Evolutionary conservation across 305 asterid genomes (phyloP).

Genomic region (Fraxinus sp.): DNA sequence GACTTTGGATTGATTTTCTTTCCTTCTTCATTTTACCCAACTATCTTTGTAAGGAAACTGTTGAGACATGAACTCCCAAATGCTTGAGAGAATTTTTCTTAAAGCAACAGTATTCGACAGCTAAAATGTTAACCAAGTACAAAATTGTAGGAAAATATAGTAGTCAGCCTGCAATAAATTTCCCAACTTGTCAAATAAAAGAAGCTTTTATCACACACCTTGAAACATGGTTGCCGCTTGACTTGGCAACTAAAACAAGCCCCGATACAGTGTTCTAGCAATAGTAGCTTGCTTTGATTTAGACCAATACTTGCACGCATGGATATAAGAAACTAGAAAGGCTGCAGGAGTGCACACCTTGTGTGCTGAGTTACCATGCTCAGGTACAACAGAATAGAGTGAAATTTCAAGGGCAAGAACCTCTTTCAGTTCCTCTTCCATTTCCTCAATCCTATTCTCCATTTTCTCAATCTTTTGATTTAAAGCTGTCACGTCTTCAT

Average conservation of each 20-base stretch:
- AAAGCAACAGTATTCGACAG: slow-evolving; percentile 75
- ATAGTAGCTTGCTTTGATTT: slow-evolving; percentile 71
- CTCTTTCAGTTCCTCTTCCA: slow-evolving; percentile 84
- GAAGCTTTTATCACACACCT: slow-evolving; percentile 45
- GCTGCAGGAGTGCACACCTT: slow-evolving; percentile 91
- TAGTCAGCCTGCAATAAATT: not conserved
- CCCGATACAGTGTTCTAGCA: slow-evolving; percentile 77
- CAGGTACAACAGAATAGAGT: slow-evolving; percentile 85
- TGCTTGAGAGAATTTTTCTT: slow-evolving; percentile 73
- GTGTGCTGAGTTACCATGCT: slow-evolving; percentile 87
- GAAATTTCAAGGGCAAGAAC: slow-evolving; percentile 92
- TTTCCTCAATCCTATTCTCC: slow-evolving; percentile 73
- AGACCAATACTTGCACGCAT: slow-evolving; percentile 81
- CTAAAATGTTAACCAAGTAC: slow-evolving; percentile 77
- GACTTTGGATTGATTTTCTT: too few relatives aligned
- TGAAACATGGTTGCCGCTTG: slow-evolving; percentile 86
- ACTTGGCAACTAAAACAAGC: slow-evolving; percentile 74
- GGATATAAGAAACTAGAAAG: slow-evolving; percentile 72
- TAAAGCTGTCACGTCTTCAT: slow-evolving; percentile 35
- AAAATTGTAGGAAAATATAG: slow-evolving; percentile 6
- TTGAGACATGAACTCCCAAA: slow-evolving; percentile 62
- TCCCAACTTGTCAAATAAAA: slow-evolving; percentile 4
- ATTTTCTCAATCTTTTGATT: slow-evolving; percentile 64
- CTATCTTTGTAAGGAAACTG: too few relatives aligned
- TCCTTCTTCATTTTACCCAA: too few relatives aligned